Evolutionary conservation across 805 yeast species (phyloP).

Genomic region (Zygotorulaspora sp.): DNA sequence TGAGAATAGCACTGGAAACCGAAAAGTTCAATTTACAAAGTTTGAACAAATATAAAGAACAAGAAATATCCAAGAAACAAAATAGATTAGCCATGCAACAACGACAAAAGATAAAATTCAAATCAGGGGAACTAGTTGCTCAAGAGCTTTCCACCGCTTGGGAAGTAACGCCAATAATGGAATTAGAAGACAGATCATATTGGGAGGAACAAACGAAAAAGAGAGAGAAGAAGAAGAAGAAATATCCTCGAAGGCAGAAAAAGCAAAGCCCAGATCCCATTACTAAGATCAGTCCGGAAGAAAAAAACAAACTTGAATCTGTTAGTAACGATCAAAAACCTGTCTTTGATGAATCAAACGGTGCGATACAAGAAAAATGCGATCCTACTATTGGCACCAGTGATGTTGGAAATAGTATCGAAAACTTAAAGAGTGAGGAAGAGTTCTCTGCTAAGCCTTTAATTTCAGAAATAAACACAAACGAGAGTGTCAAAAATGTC

Average conservation of each 20-base stretch:
- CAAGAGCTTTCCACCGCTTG: conserved; percentile 22
- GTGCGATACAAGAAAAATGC: too few relatives aligned
- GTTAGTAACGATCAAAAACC: too few relatives aligned
- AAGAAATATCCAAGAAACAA: conserved; percentile 75
- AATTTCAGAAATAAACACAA: too few relatives aligned
- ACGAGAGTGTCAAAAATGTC: too few relatives aligned
- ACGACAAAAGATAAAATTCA: conserved; percentile 58
- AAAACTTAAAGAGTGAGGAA: too few relatives aligned
- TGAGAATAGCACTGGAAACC: conserved; percentile 80
- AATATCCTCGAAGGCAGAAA: conserved; percentile 42
- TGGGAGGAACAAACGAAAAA: conserved; percentile 38
- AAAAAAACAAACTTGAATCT: too few relatives aligned
- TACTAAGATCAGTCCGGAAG: too few relatives aligned
- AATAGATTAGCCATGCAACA: conserved; percentile 68
- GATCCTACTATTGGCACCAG: too few relatives aligned
- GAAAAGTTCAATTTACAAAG: conserved; percentile 73
- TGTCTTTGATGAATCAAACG: too few relatives aligned
- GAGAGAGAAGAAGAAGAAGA: conserved; percentile 44
- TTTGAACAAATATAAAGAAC: conserved; percentile 72
- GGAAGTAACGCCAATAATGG: conserved; percentile 59
- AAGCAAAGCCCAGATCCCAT: conserved; percentile 13
- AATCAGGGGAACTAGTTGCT: conserved; percentile 39
- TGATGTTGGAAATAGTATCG: too few relatives aligned
- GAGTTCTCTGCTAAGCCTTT: too few relatives aligned
- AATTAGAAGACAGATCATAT: conserved; percentile 46